A percentile compares a stretch with the other conserved stretches of the same genome.
Evolutionary conservation across 768 basidiomycete species (phyloP).

Genomic region (Hypsizygus marmoreus): DNA sequence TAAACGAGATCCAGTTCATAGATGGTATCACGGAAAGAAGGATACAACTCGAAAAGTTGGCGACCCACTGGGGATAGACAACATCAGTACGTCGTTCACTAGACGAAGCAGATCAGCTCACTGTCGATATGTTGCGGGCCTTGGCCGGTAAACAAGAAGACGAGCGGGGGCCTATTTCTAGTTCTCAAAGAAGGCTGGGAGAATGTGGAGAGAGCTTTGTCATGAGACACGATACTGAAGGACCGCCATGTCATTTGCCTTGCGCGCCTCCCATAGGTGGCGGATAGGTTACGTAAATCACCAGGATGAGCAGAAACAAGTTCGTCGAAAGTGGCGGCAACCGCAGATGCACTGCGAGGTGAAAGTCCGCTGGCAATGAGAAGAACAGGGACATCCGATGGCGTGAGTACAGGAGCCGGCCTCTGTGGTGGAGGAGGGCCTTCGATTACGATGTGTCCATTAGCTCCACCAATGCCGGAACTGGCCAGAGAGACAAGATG

Average conservation of each 20-base stretch:
- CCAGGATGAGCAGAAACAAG: constrained; percentile 1
- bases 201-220: constrained; percentile 17
- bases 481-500: constrained; percentile 41
- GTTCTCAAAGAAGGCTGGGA: constrained; percentile 28
- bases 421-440: constrained; percentile 24
- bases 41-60: constrained; percentile 32
- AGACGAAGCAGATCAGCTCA: constrained; percentile 19
- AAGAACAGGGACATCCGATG: constrained; percentile 23
- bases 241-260: constrained; percentile 35
- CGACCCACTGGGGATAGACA: constrained; percentile 34
- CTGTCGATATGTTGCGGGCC: constrained; percentile 41
- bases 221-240: constrained; percentile 19
- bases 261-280: constrained; percentile 28
- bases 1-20: constrained; percentile 38
- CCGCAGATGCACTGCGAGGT: constrained; percentile 26
- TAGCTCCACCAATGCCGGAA: constrained; percentile 47
- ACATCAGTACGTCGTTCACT: not conserved
- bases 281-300: constrained; percentile 8
- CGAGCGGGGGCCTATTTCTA: constrained; percentile 27
- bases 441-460: constrained; percentile 43
- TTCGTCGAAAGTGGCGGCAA: constrained; percentile 9
- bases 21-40: constrained; percentile 39
- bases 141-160: constrained; percentile 42
- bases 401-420: not conserved
- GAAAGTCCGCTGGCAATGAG: constrained; percentile 39